phyloP scores from a whole-genome alignment of 257 asterid genomes.

The Rauvolfia tetraphylla region DNA sequence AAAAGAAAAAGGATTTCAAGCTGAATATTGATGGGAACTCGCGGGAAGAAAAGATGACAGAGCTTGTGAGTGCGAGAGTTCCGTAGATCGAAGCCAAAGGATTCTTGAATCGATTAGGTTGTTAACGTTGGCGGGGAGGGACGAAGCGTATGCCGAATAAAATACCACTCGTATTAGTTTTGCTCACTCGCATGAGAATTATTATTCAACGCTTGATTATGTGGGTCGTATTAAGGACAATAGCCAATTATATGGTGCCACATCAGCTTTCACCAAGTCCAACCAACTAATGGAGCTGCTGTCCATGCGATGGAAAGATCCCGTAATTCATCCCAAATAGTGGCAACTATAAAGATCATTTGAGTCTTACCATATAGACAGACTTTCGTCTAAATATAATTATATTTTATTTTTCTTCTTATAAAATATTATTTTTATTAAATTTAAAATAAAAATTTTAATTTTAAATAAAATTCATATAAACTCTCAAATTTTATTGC shows the following conservation, averaged over 20 bases:
- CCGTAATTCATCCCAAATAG: too few species aligned
- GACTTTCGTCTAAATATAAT: too few species aligned
- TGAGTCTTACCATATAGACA: too few species aligned
- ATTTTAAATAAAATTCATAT: too few species aligned
- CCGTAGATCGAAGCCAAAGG: constrained; percentile 7
- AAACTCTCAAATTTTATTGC: too few species aligned
- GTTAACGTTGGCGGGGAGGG: constrained; percentile 14
- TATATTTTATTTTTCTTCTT: too few species aligned
- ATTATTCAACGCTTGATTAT: neutral
- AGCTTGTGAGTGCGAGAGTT: neutral
- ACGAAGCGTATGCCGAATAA: neutral
- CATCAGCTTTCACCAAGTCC: neutral
- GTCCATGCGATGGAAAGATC: too few species aligned
- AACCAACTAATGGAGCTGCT: neutral
- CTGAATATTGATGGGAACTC: too few species aligned
- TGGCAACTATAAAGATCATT: too few species aligned
- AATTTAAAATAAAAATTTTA: too few species aligned
- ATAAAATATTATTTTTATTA: too few species aligned
- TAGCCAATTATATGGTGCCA: neutral
- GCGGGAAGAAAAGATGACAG: neutral
- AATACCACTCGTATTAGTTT: neutral
- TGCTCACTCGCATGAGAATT: neutral
- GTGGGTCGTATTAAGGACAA: neutral
- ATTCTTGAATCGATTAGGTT: neutral
- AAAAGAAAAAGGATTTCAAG: neutral